phyloP scores from a whole-genome alignment of 768 basidiomycete genomes.

The Peribolospora kevripleyi region DNA sequence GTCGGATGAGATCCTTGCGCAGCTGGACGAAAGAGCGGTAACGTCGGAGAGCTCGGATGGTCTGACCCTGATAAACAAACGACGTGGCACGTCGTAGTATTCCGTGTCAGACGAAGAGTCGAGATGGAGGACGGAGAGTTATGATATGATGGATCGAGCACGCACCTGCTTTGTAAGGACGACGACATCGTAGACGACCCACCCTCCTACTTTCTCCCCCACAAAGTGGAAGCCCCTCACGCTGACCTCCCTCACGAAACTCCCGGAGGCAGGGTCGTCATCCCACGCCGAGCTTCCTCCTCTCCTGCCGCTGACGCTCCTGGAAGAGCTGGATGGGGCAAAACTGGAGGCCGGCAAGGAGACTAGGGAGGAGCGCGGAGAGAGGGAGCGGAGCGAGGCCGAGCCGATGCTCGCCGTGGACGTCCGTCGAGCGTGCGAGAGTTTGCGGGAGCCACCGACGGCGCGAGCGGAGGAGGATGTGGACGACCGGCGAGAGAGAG shows the following conservation, averaged over 20 bases:
- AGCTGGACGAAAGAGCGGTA: conserved; percentile 14
- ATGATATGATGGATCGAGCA: not conserved
- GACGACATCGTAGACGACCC: conserved; percentile 11
- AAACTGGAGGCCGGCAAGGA: no score
- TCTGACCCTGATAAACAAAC: conserved; percentile 4
- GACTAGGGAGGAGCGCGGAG: no score
- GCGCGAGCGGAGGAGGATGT: no score
- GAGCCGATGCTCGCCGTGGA: no score
- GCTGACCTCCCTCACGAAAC: not conserved
- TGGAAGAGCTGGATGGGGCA: no score
- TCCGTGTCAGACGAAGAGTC: not conserved
- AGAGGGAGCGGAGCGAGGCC: no score
- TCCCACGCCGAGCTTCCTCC: no score
- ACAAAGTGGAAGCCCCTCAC: conserved; percentile 5
- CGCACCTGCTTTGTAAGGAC: conserved; percentile 4
- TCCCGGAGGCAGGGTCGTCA: no score
- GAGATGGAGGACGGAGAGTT: not conserved
- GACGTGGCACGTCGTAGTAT: not conserved
- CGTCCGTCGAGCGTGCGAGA: no score
- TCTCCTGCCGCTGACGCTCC: no score
- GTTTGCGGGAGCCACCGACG: no score
- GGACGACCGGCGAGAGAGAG: no score
- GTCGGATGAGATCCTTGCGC: conserved; percentile 5
- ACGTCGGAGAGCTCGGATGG: conserved; percentile 8
- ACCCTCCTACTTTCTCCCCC: conserved; percentile 6